Base-by-base conservation (phyloP, 1,139 yeast species). In the Suhomyces atakaporum region DNA sequence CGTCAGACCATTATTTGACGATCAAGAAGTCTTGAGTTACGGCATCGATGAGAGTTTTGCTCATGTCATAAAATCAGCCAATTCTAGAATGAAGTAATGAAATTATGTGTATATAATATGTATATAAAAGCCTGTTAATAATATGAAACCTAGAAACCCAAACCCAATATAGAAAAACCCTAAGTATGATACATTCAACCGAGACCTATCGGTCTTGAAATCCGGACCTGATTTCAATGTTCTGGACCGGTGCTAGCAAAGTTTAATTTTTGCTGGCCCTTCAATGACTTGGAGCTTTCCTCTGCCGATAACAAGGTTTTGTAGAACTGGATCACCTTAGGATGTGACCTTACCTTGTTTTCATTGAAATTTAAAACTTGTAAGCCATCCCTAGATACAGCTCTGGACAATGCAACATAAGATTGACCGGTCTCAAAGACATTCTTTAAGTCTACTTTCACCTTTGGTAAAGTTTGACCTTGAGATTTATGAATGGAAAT, bases 401-500 rank as follows among this genome's bases (percentile, higher is more conserved):
- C 97, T 56, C 97, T 74, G 2, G 95, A 84, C 24, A 90, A 66
- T 0, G 97, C 97, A 20, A 49, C 53, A 27, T 49, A 49, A 5
- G 53, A 47, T 20, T 49, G 53, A 14, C 54, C 54, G 21, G 80
- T 84, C 54, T 90, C 98, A 60, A 92, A 92, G 0, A 85, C 81
- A 40, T 73, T 69, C 25, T 74, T 69, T 43, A 92, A 68, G 58
- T 94, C 96, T 5, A 92, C 96, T 49, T 78, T 78, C 2, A 88
- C 96, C 46, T 78, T 76, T 3, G 84, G 84, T 33, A 92, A 64
- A 0, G 98, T 90, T 58, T 94, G 98, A 2, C 98, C 98, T 57
- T 92, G 98, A 0, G 97, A 83, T 61, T 92, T 92, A 58, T 92
- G 99, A 33, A 92, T 90, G 0, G 97, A 88, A 27, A 92, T 63